Percentiles rank a stretch among this genome's conserved stretches.
Conservation (phyloP, 2,329 filamentous ascomycete genomes). For the Ophiostoma australiae region DNA sequence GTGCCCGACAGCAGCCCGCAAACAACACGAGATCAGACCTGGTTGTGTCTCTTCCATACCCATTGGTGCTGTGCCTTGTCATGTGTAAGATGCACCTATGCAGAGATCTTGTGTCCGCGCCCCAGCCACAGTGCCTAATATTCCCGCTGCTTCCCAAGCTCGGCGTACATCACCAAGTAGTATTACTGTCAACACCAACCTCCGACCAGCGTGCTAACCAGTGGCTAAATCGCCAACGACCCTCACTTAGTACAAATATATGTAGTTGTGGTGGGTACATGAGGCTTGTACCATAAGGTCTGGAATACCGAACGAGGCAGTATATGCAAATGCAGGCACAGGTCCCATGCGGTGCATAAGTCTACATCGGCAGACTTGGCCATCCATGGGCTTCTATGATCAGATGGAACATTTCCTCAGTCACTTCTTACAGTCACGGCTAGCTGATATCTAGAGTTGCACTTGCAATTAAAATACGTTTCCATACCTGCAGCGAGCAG, state of each 20-base stretch:
- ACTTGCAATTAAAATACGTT: no score
- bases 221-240: not conserved
- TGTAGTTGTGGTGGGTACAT: not conserved
- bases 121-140: not conserved
- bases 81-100: not conserved
- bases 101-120: not conserved
- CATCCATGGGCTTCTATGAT: not conserved
- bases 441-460: not conserved
- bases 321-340: slow-evolving; percentile 3
- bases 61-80: slow-evolving; percentile 1
- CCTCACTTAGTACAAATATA: not conserved
- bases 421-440: not conserved
- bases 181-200: not conserved
- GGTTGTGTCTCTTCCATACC: not conserved
- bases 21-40: not conserved
- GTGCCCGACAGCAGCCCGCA: not conserved
- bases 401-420: not conserved
- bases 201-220: not conserved
- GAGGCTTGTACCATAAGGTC: not conserved
- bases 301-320: not conserved
- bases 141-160: not conserved
- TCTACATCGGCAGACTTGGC: not conserved
- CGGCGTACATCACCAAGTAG: not conserved
- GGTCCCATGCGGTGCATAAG: not conserved
- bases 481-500: not conserved